Base-by-base conservation (phyloP, 257 asterid species). In the Oldenlandia corymbosa region DNA sequence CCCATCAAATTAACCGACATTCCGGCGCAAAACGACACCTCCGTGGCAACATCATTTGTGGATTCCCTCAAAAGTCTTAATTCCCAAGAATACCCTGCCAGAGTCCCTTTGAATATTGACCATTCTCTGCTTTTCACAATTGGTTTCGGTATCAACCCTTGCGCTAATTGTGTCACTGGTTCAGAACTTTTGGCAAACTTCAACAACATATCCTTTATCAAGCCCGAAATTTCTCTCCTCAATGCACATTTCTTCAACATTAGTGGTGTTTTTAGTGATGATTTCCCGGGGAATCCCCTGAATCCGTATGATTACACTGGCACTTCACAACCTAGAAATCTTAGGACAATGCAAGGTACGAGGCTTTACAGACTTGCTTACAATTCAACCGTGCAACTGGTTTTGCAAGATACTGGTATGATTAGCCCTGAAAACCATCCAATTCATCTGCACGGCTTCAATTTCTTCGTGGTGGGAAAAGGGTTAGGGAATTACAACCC, bases 361-460 rank as follows among this genome's bases (percentile, higher is more conserved):
- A 78, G 74, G 64, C 24, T 82, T 68, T 84, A 84, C 36, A 74
- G 88, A 45, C 62, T 84, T 16, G 70, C 63, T 23, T 84, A 69
- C 27, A 70, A 80, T 71, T 76, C 91, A 5, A 76, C 71, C 48
- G 88, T 82, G 11, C 84, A 84, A 46, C 4, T 82, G 31, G 81
- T 84, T 49, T 20, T 78, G 73, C 91, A 80, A 58, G 88, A 81
- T 20, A 84, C 91, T 0, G 86, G 78, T 53, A 75, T 84, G 86
- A 57, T 84, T 10, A 70, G 70, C 26, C 80, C 86, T 10, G 87
- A 81, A 50, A 77, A 60, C 54, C 90, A 81, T 60, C 90, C 90
- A 39, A 75, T 84, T 60, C 88, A 84, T 75, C 67, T 84, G 47
- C 91, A 84, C 9, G 91, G 91, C 3, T 73, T 61, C 57, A 81